These are phyloP conservation scores for Melanomma pulvis-pyrius DNA, from an alignment of 495 filamentous ascomycete genomes.

Conservation along the genomic window DNA sequence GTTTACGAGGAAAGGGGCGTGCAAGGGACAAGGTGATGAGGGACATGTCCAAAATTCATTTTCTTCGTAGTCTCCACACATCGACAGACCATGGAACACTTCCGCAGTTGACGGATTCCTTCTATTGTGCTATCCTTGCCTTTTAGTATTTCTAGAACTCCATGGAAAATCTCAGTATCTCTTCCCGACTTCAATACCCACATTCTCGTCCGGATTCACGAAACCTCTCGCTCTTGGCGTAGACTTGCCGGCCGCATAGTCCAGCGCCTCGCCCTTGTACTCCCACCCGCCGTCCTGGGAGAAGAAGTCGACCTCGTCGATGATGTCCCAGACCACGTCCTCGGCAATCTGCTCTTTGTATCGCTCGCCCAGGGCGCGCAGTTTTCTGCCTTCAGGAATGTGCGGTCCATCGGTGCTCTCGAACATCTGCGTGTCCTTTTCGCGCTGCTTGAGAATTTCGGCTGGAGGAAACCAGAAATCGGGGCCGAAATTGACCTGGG, in stretches of 20 bases:
- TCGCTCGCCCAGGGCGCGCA: constrained; percentile 71
- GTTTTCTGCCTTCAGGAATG: constrained; percentile 40
- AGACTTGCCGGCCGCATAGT: constrained; percentile 26
- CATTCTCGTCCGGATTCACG: constrained; percentile 34
- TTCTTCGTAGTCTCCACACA: too few species aligned
- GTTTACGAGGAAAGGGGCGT: too few species aligned
- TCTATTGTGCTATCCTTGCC: not conserved
- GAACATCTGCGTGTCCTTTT: constrained; percentile 57
- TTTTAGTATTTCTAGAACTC: not conserved
- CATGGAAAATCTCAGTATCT: constrained; percentile 22
- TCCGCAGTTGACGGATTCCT: not conserved
- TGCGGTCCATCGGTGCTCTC: constrained; percentile 33
- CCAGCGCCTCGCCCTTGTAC: constrained; percentile 36
- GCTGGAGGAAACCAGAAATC: constrained; percentile 87
- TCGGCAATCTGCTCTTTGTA: constrained; percentile 96
- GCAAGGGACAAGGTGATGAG: too few species aligned
- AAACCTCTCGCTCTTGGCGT: constrained; percentile 37
- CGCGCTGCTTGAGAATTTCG: constrained; percentile 42
- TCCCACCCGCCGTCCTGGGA: constrained; percentile 62
- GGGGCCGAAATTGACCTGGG: constrained; percentile 87
- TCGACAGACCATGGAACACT: not conserved
- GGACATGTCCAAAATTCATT: too few species aligned
- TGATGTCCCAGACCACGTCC: constrained; percentile 86
- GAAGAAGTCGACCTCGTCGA: constrained; percentile 88
- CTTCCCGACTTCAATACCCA: constrained; percentile 37